These are phyloP conservation scores for Nakaseomyces bracarensis DNA, from an alignment of 1,139 yeast genomes.

Conservation along the genomic window DNA sequence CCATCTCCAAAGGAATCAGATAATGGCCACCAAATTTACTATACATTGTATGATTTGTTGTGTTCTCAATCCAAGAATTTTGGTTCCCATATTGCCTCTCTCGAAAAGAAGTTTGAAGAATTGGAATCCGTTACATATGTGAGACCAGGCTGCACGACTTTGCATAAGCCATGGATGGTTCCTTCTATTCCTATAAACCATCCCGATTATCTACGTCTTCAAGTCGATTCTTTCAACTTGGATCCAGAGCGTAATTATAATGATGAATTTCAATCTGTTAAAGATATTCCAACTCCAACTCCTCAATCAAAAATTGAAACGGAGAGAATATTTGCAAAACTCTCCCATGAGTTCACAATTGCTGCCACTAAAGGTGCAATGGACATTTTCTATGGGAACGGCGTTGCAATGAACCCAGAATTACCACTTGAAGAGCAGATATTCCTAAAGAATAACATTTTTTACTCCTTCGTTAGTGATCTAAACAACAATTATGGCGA, in stretches of 20 bases:
- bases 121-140: slow-evolving; percentile 49
- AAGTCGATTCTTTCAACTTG: slow-evolving; percentile 16
- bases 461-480: slow-evolving; percentile 75
- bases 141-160: slow-evolving; percentile 51
- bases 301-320: slow-evolving; percentile 64
- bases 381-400: slow-evolving; percentile 62
- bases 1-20: slow-evolving; percentile 41
- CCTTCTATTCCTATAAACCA: slow-evolving; percentile 28
- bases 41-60: slow-evolving; percentile 31
- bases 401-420: slow-evolving; percentile 79
- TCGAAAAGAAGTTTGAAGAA: slow-evolving; percentile 38
- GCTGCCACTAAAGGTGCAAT: slow-evolving; percentile 77
- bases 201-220: slow-evolving; percentile 27
- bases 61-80: slow-evolving; percentile 34
- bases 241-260: slow-evolving; percentile 65
- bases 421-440: slow-evolving; percentile 49
- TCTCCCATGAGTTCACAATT: slow-evolving; percentile 69
- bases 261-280: slow-evolving; percentile 77
- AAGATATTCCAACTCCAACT: slow-evolving; percentile 54
- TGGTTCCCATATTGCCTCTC: slow-evolving; percentile 32
- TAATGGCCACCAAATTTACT: slow-evolving; percentile 17
- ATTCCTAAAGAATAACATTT: slow-evolving; percentile 72
- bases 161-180: slow-evolving; percentile 74
- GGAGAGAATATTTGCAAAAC: slow-evolving; percentile 65
- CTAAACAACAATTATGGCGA: slow-evolving; percentile 57